phyloP scores from a whole-genome alignment of 176 grass and related monocot genomes.

The Oryza coarctata region DNA sequence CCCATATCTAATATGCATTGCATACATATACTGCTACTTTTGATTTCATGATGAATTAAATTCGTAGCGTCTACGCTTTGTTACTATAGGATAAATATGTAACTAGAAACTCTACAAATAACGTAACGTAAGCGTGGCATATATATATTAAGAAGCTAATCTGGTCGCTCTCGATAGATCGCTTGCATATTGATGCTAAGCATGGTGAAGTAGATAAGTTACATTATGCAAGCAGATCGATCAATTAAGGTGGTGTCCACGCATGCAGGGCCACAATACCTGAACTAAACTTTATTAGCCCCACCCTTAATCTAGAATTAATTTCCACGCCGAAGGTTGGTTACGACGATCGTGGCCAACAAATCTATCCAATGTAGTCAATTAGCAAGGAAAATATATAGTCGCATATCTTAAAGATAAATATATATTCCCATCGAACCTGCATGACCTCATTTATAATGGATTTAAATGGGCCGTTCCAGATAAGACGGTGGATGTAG shows the following conservation, averaged over 20 bases:
- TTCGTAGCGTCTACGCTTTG: background rate
- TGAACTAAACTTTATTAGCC: background rate
- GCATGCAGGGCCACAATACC: background rate
- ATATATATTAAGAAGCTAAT: background rate
- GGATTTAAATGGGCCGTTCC: too few relatives aligned
- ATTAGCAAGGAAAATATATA: background rate
- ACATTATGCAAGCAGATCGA: background rate
- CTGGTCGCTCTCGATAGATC: background rate
- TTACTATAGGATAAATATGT: background rate
- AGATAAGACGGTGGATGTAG: too few relatives aligned
- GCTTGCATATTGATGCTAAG: background rate
- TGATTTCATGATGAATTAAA: background rate
- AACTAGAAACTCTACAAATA: background rate
- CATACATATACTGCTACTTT: background rate
- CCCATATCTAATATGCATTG: background rate
- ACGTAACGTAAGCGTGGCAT: background rate
- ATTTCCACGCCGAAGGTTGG: conserved; percentile 15
- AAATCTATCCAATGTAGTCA: background rate
- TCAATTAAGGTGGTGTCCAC: background rate
- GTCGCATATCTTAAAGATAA: background rate
- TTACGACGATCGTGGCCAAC: background rate
- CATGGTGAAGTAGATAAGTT: background rate
- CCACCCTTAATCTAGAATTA: background rate
- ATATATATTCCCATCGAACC: background rate
- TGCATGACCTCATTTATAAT: too few relatives aligned